Evolutionary conservation across 805 yeast species (phyloP), one percentile per base, ranked within the genome.

Genomic region (Candida palmyrensis): DNA sequence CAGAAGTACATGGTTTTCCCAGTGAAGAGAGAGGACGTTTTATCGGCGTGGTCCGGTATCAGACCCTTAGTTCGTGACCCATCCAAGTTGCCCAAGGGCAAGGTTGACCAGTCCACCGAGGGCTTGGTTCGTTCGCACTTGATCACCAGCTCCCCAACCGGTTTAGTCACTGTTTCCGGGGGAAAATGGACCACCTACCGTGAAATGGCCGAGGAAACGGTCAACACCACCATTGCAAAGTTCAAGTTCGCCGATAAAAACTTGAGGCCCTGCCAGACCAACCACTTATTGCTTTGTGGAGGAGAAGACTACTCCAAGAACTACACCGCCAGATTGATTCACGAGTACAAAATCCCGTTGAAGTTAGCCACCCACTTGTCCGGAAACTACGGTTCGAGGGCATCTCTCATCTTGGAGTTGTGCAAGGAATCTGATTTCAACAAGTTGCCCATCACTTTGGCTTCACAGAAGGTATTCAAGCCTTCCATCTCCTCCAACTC

Each of bases 181-280:
- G 97, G 97, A 58, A 89, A 89, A 66, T 89, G 97, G 97, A 89
- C 97, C 34, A 89, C 97, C 23, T 90, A 89, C 69, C 76, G 97
- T 67, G 95, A 87, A 67, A 89, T 89, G 97, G 96, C 97, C 15
- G 80, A 89, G 65, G 96, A 90, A 66, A 85, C 96, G 28, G 79
- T 89, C 29, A 80, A 85, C 57, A 77, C 76, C 45, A 77, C 83
- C 34, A 69, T 85, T 30, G 68, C 75, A 51, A 45, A 54, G 27
- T 61, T 61, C 36, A 62, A 64, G 32, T 67, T 71, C 33, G 60
- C 30, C 30, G 47, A 42, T 62, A 47, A 38, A 36, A 20, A 12
- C 16, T 42, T 49, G 30, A 53, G 47, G 33, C 71, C 75, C 19
- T 77, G 83, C 55, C 62, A 57, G 40, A 79, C 87, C 27, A 71